These are phyloP conservation scores for Xylaria multiplex DNA, from an alignment of 2,329 filamentous ascomycete species.

Conservation along the genomic window DNA sequence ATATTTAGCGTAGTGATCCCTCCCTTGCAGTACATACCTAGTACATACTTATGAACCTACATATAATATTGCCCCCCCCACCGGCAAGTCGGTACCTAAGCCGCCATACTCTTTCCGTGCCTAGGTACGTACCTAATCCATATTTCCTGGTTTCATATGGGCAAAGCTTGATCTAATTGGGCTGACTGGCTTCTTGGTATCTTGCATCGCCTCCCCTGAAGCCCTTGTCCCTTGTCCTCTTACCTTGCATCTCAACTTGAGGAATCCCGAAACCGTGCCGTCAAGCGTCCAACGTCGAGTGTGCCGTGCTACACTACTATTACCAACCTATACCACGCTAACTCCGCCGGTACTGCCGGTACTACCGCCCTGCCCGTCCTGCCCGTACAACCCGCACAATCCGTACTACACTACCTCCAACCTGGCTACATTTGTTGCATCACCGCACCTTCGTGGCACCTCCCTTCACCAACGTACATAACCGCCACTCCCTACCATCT, in stretches of 20 bases:
- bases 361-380: no score
- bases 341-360: no score
- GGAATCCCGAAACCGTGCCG: constrained; percentile 8
- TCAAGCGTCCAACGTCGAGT: constrained; percentile 15
- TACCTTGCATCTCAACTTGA: neutral
- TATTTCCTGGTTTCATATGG: constrained; percentile 9
- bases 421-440: constrained; percentile 19
- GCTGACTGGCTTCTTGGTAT: neutral
- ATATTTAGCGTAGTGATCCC: neutral
- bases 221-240: neutral
- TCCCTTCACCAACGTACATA: constrained; percentile 20
- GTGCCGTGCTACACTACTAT: neutral
- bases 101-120: constrained; percentile 18
- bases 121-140: neutral
- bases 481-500: neutral
- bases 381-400: no score
- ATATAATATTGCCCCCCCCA: neutral
- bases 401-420: neutral
- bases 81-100: constrained; percentile 6
- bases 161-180: constrained; percentile 21
- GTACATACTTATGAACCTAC: no score
- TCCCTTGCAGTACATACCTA: no score
- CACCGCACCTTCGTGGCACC: constrained; percentile 20
- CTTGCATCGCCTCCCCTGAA: constrained; percentile 18
- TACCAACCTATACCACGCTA: no score